Conservation (phyloP, 2,329 filamentous ascomycete genomes). For the Epichloe hybrida region DNA sequence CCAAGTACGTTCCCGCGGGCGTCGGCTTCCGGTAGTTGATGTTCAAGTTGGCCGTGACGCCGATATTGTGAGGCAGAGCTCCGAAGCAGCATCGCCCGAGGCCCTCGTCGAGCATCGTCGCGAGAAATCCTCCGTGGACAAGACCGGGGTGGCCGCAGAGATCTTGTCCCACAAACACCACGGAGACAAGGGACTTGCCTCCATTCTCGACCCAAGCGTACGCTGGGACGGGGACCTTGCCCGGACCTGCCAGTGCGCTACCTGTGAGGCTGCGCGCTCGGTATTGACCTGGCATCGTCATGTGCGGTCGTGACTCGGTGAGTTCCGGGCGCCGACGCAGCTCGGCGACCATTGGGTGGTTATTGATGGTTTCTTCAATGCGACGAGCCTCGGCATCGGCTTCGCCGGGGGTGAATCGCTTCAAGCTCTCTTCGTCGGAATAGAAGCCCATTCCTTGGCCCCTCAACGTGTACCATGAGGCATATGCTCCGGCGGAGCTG, state of each 20-base stretch:
- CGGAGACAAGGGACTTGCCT: slow-evolving; percentile 54
- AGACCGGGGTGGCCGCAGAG: slow-evolving; percentile 85
- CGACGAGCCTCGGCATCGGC: slow-evolving; percentile 37
- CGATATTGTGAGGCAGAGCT: slow-evolving; percentile 72
- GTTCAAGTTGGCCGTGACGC: slow-evolving; percentile 74
- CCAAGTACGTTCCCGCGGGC: slow-evolving; percentile 60
- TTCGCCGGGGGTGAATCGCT: slow-evolving; percentile 41
- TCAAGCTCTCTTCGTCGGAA: slow-evolving; percentile 58
- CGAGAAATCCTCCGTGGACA: slow-evolving; percentile 78
- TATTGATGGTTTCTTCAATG: slow-evolving; percentile 62
- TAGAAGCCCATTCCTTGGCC: slow-evolving; percentile 24
- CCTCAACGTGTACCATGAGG: slow-evolving; percentile 23
- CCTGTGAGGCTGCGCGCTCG: slow-evolving; percentile 67
- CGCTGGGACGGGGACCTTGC: slow-evolving; percentile 69
- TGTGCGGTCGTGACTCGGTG: slow-evolving; percentile 67
- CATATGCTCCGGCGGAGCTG: slow-evolving; percentile 18
- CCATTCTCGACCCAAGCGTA: slow-evolving; percentile 59
- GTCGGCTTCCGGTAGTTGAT: slow-evolving; percentile 74
- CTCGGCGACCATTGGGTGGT: slow-evolving; percentile 57
- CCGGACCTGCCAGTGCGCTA: slow-evolving; percentile 61
- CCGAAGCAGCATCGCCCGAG: slow-evolving; percentile 79
- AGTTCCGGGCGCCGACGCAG: slow-evolving; percentile 55
- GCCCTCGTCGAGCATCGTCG: slow-evolving; percentile 87
- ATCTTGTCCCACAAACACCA: slow-evolving; percentile 65
- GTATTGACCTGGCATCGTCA: slow-evolving; percentile 65